phyloP scores from a whole-genome alignment of 257 asterid genomes.

The Rauvolfia tetraphylla region DNA sequence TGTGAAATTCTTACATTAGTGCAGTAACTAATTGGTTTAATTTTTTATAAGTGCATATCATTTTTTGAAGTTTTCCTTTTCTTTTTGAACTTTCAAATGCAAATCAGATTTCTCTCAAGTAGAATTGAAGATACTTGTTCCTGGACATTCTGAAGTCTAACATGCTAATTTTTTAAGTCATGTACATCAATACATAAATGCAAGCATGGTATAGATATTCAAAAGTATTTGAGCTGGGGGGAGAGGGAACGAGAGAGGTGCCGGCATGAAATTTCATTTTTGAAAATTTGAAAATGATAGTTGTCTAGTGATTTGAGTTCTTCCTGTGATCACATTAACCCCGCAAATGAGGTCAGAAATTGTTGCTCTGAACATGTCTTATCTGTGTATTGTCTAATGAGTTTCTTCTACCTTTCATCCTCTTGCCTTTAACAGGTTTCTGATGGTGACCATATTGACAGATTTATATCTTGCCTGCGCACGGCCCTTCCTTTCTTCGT shows the following conservation, averaged over 20 bases:
- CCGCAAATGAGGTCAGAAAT: not conserved
- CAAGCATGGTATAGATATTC: not conserved
- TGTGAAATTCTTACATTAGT: not conserved
- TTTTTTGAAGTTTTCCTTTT: not conserved
- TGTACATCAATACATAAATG: not conserved
- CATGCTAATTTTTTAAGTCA: not conserved
- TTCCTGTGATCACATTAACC: not conserved
- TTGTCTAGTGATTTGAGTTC: not conserved
- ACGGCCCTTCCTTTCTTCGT: slow-evolving; percentile 77
- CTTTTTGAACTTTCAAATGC: not conserved
- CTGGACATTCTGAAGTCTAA: not conserved
- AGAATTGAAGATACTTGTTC: not conserved
- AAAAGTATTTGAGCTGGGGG: not conserved
- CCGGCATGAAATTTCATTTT: not conserved
- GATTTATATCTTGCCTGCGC: slow-evolving; percentile 67
- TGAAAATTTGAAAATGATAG: not conserved
- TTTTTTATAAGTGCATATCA: not conserved
- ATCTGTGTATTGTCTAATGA: not conserved
- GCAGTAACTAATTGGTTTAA: not conserved
- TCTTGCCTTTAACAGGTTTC: slow-evolving; percentile 50
- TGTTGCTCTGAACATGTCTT: not conserved
- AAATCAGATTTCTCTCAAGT: not conserved
- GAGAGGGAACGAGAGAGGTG: not conserved
- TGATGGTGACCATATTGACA: slow-evolving; percentile 77
- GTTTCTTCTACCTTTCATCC: not conserved